Base-by-base conservation (phyloP, 2,329 filamentous ascomycete genomes). In the Exophiala bonariae region DNA sequence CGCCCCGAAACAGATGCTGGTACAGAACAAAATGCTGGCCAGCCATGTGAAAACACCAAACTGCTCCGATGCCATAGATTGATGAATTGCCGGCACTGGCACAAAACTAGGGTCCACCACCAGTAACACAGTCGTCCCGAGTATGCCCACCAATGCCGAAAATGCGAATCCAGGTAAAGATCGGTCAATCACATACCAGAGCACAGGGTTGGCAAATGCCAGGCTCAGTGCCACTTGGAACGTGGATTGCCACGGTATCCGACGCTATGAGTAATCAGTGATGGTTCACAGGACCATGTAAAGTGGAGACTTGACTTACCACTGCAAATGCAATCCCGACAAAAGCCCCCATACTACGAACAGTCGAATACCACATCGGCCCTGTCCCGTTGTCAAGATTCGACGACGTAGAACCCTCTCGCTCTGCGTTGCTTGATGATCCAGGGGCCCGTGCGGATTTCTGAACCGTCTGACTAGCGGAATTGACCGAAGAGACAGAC, bases 101-200 rank as follows among this genome's bases (percentile, higher is more conserved):
- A 96, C 81, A 61, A 95, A 79, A 35, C 87, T 81, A 2, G 90
- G 87, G 59, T 89, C 86, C 26, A 92, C 76, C 11, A 83, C 79
- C 48, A 96, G 78, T 14, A 96, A 72, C 13, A 89, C 67, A 11
- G 80, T 78, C 8, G 91, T 91, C 6, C 92, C 89, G 1, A 79
- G 71, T 19, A 92, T 64, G 1, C 89, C 87, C 9, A 96, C 84
- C 2, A 81, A 72, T 11, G 84, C 77, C 0, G 89, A 90, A 45
- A 96, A 79, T 26, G 93, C 72, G 58, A 97, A 86, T 3, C 93
- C 93, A 0, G 90, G 80, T 57, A 83, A 84, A 37, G 89, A 93
- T 41, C 92, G 87, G 69, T 99, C 93, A 62, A 99, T 87, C 18
- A 97, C 77, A 69, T 95, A 99, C 93, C 93, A 99, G 14, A 99